phyloP scores from a whole-genome alignment of 768 basidiomycete genomes.

The Paxillus rubicundulus region DNA sequence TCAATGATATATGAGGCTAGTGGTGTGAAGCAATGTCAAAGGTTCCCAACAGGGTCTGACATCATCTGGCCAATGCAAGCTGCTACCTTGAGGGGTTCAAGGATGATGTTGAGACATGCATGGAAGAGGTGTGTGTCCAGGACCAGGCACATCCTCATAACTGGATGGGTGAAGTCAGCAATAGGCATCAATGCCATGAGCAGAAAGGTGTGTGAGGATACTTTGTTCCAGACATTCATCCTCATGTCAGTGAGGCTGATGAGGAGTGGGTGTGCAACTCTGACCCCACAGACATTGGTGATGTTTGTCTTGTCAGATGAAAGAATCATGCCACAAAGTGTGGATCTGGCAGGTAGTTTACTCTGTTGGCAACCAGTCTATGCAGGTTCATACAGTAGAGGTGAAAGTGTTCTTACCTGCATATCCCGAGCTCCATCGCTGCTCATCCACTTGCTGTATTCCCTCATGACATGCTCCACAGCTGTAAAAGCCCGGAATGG shows the following conservation, averaged over 20 bases:
- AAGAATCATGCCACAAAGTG: conserved; percentile 1
- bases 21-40: conserved; percentile 14
- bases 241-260: conserved; percentile 15
- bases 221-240: neutral
- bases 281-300: conserved; percentile 14
- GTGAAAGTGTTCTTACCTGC: no score
- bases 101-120: conserved; percentile 14
- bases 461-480: no score
- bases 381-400: no score
- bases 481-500: no score
- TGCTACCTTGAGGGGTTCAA: conserved; percentile 14
- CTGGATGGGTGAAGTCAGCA: neutral
- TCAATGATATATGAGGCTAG: conserved; percentile 27
- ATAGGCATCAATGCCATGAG: neutral
- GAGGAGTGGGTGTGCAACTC: conserved; percentile 8
- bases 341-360: neutral
- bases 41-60: conserved; percentile 18
- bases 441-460: no score
- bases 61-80: conserved; percentile 16
- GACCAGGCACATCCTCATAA: neutral
- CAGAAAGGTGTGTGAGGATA: neutral
- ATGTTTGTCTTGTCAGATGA: conserved; percentile 9
- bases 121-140: conserved; percentile 1
- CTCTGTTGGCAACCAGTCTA: no score
- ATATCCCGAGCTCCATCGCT: no score